These are phyloP conservation scores for Antrodiella citrinella DNA, from an alignment of 768 basidiomycete genomes.

Conservation along the genomic window DNA sequence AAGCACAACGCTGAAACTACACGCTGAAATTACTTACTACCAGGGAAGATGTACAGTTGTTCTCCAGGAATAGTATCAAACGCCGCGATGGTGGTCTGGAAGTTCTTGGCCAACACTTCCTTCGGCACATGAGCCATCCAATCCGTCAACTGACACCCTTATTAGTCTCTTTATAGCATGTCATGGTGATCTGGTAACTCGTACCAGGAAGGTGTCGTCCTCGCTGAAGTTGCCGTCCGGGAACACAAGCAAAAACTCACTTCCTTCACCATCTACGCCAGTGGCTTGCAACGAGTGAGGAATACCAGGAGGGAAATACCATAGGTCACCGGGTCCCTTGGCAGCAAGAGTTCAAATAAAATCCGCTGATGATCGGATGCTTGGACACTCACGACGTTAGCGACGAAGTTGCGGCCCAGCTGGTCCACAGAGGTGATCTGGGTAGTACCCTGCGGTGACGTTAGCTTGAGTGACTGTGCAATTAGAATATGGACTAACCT, in stretches of 20 bases:
- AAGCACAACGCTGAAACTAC: too few relatives aligned
- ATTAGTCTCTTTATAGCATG: too few relatives aligned
- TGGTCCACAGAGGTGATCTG: slow-evolving; percentile 17
- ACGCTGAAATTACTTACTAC: slow-evolving; percentile 19
- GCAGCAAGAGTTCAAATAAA: too few relatives aligned
- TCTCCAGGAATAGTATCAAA: slow-evolving; percentile 47
- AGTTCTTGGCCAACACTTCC: slow-evolving; percentile 30
- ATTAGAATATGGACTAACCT: too few relatives aligned
- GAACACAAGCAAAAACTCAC: slow-evolving; percentile 33
- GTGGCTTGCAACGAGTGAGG: slow-evolving; percentile 31
- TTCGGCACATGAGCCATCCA: slow-evolving; percentile 27
- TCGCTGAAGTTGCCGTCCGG: slow-evolving; percentile 32
- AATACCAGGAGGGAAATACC: slow-evolving; percentile 30
- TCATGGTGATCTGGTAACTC: too few relatives aligned
- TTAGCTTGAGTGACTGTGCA: not conserved
- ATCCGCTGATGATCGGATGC: too few relatives aligned
- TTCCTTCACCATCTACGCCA: slow-evolving; percentile 18
- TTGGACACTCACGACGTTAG: slow-evolving; percentile 16
- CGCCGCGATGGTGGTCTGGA: slow-evolving; percentile 29
- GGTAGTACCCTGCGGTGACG: slow-evolving; percentile 9
- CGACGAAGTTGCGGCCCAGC: slow-evolving; percentile 19
- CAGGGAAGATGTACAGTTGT: slow-evolving; percentile 50
- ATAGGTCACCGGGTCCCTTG: slow-evolving; percentile 24
- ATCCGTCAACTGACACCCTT: slow-evolving; percentile 26
- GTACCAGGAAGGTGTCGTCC: slow-evolving; percentile 27